These are phyloP conservation scores for Geotrichum ghanense DNA, from an alignment of 805 yeast genomes.

Conservation along the genomic window DNA sequence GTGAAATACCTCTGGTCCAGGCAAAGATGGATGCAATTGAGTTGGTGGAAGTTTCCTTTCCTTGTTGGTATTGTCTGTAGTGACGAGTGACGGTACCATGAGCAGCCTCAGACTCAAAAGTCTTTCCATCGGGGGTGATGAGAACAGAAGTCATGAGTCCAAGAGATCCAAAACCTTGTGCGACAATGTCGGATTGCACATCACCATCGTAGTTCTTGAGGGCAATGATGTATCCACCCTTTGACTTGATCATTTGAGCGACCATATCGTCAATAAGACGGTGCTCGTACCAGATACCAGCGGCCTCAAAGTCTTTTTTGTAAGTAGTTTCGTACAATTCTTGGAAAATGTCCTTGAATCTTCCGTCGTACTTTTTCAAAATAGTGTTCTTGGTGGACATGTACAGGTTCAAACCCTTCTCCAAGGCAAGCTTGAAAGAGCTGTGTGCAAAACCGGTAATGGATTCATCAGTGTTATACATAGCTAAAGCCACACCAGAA, in stretches of 20 bases:
- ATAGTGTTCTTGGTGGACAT: conserved; percentile 92
- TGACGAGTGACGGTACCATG: conserved; percentile 98
- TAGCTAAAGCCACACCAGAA: conserved; percentile 74
- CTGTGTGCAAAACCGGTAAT: conserved; percentile 87
- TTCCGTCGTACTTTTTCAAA: conserved; percentile 86
- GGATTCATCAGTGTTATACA: conserved; percentile 94
- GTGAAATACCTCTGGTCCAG: conserved; percentile 88
- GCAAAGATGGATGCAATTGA: conserved; percentile 96
- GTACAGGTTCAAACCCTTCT: conserved; percentile 67
- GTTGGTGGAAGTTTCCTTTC: conserved; percentile 94
- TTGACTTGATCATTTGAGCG: conserved; percentile 94
- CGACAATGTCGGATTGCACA: conserved; percentile 92
- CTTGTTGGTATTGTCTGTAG: conserved; percentile 90
- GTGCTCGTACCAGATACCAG: conserved; percentile 94
- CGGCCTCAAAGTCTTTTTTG: conserved; percentile 57
- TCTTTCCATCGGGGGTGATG: conserved; percentile 91
- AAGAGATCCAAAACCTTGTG: conserved; percentile 94
- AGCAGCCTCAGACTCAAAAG: conserved; percentile 97
- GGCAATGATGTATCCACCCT: conserved; percentile 91
- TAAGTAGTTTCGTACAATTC: conserved; percentile 60
- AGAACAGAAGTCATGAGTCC: conserved; percentile 97
- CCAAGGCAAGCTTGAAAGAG: conserved; percentile 78
- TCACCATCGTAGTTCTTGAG: conserved; percentile 98
- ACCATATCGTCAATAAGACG: conserved; percentile 97
- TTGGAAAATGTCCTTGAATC: conserved; percentile 90